Base-by-base conservation (phyloP, 1,139 yeast species). In the Kodamaea sp. region DNA sequence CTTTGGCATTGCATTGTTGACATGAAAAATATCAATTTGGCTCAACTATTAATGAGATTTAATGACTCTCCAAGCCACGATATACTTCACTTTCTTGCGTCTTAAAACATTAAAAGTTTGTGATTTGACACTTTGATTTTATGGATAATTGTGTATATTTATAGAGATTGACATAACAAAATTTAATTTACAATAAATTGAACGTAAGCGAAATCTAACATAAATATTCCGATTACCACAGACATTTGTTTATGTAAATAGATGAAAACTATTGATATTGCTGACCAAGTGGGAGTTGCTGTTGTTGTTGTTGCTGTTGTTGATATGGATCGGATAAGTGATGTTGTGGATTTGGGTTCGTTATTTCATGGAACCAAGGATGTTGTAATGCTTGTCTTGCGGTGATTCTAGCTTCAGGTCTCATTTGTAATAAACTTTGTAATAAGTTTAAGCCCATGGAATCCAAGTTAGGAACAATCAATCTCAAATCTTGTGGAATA, bases 321-420 rank as follows among this genome's bases (percentile, higher is more conserved):
- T 63, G 70, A 44, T 65, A 67, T 3, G 70, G 72, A 37, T 69
- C 73, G 10, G 59, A 41, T 49, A 68, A 51, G 32, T 62, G 68
- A 40, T 58, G 68, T 51, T 58, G 52, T 2, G 72, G 70, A 34
- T 59, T 58, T 6, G 75, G 75, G 43, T 65, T 59, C 37, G 75
- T 65, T 32, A 81, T 83, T 55, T 90, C 97, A 40, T 85, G 85
- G 62, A 92, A 90, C 96, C 97, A 92, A 3, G 96, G 95, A 58
- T 90, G 97, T 53, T 84, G 92, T 51, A 92, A 74, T 2, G 96
- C 96, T 59, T 87, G 96, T 48, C 92, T 77, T 5, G 97, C 97
- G 33, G 94, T 81, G 31, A 92, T 79, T 59, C 98, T 77, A 49
- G 81, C 79, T 55, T 90, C 97, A 2, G 98, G 98, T 53, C 90